Percentiles rank a stretch among this genome's conserved stretches.
phyloP scores from a whole-genome alignment of 2,329 filamentous ascomycete genomes.

The Purpureocillium takamizusanense region DNA sequence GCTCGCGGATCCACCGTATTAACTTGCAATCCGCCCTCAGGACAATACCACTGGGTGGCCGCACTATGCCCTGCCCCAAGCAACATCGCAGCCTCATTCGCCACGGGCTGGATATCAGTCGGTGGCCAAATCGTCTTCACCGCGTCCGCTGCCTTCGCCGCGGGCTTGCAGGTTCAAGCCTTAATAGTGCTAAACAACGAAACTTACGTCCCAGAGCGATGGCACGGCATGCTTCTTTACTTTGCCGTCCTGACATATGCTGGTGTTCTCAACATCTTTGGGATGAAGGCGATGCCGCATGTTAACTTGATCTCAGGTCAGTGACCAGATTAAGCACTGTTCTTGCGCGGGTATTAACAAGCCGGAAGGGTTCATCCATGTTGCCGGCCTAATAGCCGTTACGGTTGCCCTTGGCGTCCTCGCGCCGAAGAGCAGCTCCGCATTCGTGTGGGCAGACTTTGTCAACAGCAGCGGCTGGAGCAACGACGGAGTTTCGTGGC shows the following conservation, averaged over 20 bases:
- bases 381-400: slow-evolving; percentile 16
- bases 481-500: slow-evolving; percentile 21
- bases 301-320: slow-evolving; percentile 18
- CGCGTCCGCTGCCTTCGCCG: slow-evolving; percentile 37
- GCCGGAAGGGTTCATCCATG: slow-evolving; percentile 14
- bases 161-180: slow-evolving; percentile 32
- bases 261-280: slow-evolving; percentile 31
- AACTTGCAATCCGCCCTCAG: no score
- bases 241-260: slow-evolving; percentile 31
- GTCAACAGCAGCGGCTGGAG: slow-evolving; percentile 22
- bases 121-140: slow-evolving; percentile 35
- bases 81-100: slow-evolving; percentile 6
- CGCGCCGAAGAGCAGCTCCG: slow-evolving; percentile 17
- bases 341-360: slow-evolving; percentile 2
- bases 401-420: slow-evolving; percentile 19
- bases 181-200: slow-evolving; percentile 32
- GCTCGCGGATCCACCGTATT: no score
- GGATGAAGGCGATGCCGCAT: slow-evolving; percentile 24
- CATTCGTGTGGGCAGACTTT: slow-evolving; percentile 22
- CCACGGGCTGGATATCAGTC: slow-evolving; percentile 34
- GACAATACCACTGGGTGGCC: slow-evolving; percentile 37
- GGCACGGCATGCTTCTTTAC: slow-evolving; percentile 37
- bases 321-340: no score
- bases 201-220: slow-evolving; percentile 28
- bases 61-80: slow-evolving; percentile 15